These are phyloP conservation scores for Ceratobasidium sp. DNA, from an alignment of 1,284 basidiomycete genomes.

Conservation along the genomic window DNA sequence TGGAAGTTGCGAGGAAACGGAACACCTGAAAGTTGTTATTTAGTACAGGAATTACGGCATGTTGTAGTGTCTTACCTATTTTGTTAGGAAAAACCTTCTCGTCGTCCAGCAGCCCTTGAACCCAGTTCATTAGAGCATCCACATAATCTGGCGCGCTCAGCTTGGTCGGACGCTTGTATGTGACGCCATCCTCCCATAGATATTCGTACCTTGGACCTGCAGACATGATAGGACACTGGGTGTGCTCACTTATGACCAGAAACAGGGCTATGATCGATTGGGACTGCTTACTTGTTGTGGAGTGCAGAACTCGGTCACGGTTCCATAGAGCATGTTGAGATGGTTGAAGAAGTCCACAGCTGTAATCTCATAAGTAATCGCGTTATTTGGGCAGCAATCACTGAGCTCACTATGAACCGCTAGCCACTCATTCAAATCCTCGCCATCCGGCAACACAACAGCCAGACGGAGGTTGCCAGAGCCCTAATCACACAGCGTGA, in stretches of 20 bases:
- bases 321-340: constrained; percentile 95
- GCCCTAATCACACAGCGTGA: constrained; percentile 65
- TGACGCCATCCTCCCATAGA: constrained; percentile 96
- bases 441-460: constrained; percentile 92
- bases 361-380: constrained; percentile 52
- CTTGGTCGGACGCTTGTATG: constrained; percentile 93
- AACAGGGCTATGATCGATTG: background rate
- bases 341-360: constrained; percentile 97
- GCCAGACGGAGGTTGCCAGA: constrained; percentile 92
- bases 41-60: background rate
- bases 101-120: constrained; percentile 92
- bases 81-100: constrained; percentile 94
- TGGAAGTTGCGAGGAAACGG: constrained; percentile 93
- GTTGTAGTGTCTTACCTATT: constrained; percentile 69
- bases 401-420: constrained; percentile 86
- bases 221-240: constrained; percentile 96
- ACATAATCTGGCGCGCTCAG: constrained; percentile 96
- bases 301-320: constrained; percentile 97
- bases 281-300: constrained; percentile 73
- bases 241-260: background rate
- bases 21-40: constrained; percentile 66
- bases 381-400: constrained; percentile 10
- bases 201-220: constrained; percentile 95
- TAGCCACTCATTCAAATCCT: constrained; percentile 95
- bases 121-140: constrained; percentile 99